Evolutionary conservation across 768 basidiomycete genomes (phyloP).

Genomic region (Sarcodon aspratus): DNA sequence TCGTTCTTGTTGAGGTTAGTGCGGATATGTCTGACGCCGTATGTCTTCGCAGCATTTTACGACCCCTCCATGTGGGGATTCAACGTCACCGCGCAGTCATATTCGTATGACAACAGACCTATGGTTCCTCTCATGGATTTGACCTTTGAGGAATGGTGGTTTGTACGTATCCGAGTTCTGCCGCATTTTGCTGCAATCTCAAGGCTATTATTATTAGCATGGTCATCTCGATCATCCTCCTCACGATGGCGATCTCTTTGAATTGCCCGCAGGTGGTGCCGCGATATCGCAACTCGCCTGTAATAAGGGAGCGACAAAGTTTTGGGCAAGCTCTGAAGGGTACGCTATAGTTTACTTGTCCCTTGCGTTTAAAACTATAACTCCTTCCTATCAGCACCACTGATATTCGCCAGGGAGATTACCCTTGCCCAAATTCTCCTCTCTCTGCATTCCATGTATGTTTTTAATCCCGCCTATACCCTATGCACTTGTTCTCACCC

Average conservation of each 20-base stretch:
- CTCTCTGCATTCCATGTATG: neutral
- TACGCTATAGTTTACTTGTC: conserved; percentile 59
- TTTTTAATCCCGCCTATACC: conserved; percentile 5
- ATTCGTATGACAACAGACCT: conserved; percentile 23
- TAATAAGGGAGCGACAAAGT: conserved; percentile 20
- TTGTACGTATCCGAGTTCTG: conserved; percentile 12
- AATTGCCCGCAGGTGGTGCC: conserved; percentile 19
- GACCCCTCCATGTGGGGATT: conserved; percentile 26
- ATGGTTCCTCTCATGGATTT: conserved; percentile 20
- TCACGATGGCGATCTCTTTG: conserved; percentile 16
- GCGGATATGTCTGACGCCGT: neutral
- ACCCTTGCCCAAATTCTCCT: conserved; percentile 37
- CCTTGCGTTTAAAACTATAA: conserved; percentile 23
- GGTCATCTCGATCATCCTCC: conserved; percentile 20
- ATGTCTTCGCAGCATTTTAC: conserved; percentile 15
- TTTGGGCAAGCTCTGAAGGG: neutral
- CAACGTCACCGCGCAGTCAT: conserved; percentile 22
- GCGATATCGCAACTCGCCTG: conserved; percentile 16
- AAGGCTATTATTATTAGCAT: conserved; percentile 9
- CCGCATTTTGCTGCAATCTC: neutral
- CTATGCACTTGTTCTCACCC: neutral
- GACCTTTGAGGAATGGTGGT: conserved; percentile 27
- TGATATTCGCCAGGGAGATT: conserved; percentile 46
- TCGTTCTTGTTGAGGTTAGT: neutral
- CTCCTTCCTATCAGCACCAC: conserved; percentile 54